Base-by-base conservation (phyloP, 1,284 basidiomycete genomes). In the Rhodotorula sp. region DNA sequence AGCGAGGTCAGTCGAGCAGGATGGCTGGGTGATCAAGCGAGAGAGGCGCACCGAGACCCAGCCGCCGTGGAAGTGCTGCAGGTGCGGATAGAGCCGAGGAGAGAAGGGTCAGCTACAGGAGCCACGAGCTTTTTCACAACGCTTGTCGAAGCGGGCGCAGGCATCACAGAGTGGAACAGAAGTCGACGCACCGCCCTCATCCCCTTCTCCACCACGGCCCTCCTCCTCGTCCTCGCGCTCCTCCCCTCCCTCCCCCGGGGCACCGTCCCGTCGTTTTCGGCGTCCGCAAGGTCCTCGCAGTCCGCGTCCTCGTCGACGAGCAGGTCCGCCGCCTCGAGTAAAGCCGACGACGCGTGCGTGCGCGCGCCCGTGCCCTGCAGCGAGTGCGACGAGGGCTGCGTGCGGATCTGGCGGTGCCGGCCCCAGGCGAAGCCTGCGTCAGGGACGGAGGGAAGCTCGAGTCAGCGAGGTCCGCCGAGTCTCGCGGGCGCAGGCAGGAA, bases 211-310 rank as follows among this genome's bases (percentile, higher is more conserved):
- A 69, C 46, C 41, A 63, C 67, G 8, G 67, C 70, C n/a, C 73
- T 45, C 50, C 69, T 44, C 46, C 73, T 44, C 0, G 56, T 25
- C 46, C 66, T 57, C 44, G 61, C 48, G 1, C 67, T 50, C 19
- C 60, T 49, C 19, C 45, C 57, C 25, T 41, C 64, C 34, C 46
- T 64, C 4, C 25, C 21, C 0, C 8, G 41, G 2, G 67, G n/a
- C 4, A 65, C 52, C 1, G 23, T 25, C 1, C 73, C 73, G 16
- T 69, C 61, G 55, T 74, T 64, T 3, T 45, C 23, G 14, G 60
- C 67, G 50, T 74, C 69, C 1, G 73, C 70, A 21, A 74, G 62
- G 65, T 59, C 58, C 54, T 74, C 73, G 25, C 70, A 71, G 49
- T 74, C 73, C 21, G 67, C 49, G 46, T 69, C 70, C 54, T 69